Evolutionary conservation across 208 protist species (phyloP), one percentile per base, ranked within the genome.

Genomic region (Acanthamoeba rhysodes): DNA sequence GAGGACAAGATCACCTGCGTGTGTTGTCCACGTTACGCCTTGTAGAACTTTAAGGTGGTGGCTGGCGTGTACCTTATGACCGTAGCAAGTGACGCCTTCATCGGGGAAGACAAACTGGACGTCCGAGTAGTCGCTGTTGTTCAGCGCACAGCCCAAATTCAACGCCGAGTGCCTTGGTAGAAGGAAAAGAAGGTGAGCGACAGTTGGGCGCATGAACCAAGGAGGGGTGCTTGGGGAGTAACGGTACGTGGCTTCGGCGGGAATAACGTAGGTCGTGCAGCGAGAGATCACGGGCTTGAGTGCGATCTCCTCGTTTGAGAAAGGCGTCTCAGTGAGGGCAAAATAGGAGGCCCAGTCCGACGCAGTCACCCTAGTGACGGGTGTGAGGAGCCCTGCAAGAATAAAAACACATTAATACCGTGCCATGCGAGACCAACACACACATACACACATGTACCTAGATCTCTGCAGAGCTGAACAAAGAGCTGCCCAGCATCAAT

Each of bases 51-150:
- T 55, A 55, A 55, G 50, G 50, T 55, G 50, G 50, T 12, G 4
- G 50, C 50, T 4, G 8, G 50, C 12, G 50, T 55, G 29, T 16
- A 76, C 68, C 68, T 76, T 76, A n/a, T 76, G 68, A 8, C 68
- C 68, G 68, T 76, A 76, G 68, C 32, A 76, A 4, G 27, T 45
- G 68, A 76, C 68, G 32, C 68, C 68, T 27, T 76, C 68, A n/a
- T 76, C 68, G 29, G 68, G n/a, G 18, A 76, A 76, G n/a, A 37
- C 24, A 18, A 76, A 76, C 68, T 37, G 9, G 24, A 76, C 68
- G 32, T 76, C 68, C 3, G 68, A 29, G 29, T 24, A 76, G 8
- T 76, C 68, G 68, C n/a, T 29, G 29, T 76, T 76, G 68, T 76
- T 76, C n/a, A 76, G 68, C 24, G 68, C 68, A 8, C 10, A 8